These are phyloP conservation scores for Protoeuglena noctilucae DNA, from an alignment of 139 green algal genomes.

Conservation along the genomic window DNA sequence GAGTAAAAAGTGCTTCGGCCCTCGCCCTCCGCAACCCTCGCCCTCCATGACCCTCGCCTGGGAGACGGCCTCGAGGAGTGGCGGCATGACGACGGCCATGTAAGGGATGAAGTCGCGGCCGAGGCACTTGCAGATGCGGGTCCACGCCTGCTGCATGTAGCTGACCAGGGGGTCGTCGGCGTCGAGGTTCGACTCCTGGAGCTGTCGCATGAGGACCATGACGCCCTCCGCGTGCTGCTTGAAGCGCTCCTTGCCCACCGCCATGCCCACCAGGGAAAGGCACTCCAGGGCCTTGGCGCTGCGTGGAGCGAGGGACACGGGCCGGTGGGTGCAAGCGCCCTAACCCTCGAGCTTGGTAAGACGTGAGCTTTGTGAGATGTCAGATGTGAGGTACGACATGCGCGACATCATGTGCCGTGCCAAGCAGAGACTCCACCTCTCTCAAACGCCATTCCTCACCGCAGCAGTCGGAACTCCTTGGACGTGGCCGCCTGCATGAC, in stretches of 20 bases:
- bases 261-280: conserved; percentile 92
- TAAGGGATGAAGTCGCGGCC: conserved; percentile 92
- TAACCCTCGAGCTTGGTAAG: no score
- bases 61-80: conserved; percentile 43
- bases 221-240: conserved; percentile 60
- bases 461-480: conserved; percentile 63
- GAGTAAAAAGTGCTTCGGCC: background rate
- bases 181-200: conserved; percentile 47
- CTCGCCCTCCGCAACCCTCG: no score
- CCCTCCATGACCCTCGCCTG: conserved; percentile 9
- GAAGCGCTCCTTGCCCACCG: conserved; percentile 86
- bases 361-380: no score
- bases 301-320: no score
- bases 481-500: conserved; percentile 57
- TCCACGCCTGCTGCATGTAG: conserved; percentile 87
- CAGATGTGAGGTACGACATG: no score
- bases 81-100: conserved; percentile 81
- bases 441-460: no score
- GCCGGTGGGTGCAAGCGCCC: no score
- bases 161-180: conserved; percentile 49
- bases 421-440: no score
- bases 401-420: no score
- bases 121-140: conserved; percentile 92
- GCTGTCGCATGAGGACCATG: conserved; percentile 69
- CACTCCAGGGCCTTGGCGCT: conserved; percentile 93